Base-by-base conservation (phyloP, 2,329 filamentous ascomycete species). In the Phymatotrichopsis omnivora region DNA sequence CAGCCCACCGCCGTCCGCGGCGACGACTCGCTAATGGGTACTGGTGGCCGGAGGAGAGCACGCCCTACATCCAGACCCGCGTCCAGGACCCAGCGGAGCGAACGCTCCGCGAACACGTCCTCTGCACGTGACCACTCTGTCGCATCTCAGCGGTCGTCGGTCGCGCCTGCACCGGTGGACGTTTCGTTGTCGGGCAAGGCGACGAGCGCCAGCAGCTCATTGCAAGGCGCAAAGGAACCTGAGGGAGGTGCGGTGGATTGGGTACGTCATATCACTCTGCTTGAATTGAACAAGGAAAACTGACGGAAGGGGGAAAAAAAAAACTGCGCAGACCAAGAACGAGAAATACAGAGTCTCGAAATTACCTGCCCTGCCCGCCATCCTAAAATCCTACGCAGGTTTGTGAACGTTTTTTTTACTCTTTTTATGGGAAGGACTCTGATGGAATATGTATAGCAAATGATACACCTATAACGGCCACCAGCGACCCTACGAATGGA, bases 401-500 rank as follows among this genome's bases (percentile, higher is more conserved):
- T 38, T 27, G 35, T 41, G 17, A 38, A 30, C 30, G 17, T 6
- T 14, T n/a, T 39, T 31, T 17, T 32, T 14, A 24, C n/a, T n/a
- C n/a, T n/a, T n/a, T n/a, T n/a, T n/a, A n/a, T n/a, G n/a, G n/a
- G n/a, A n/a, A n/a, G 8, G 16, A 24, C 16, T 14, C 8, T 27
- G 16, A 24, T 37, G 17, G 20, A 29, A 20, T 3, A 33, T 36
- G 14, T 8, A 54, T 27, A 54, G 49, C 44, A 36, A 55, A 56
- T 25, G 48, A 47, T 8, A 53, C 45, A 57, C 57, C 65, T 60
- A 49, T 67, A 60, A 45, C 62, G 16, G 57, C 56, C 12, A 40
- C 49, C 20, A 55, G 53, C 8, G 52, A 76, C 62, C 75, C 73
- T 30, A 74, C 69, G 49, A 76, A 67, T 60, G 82, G 76, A 54